Conservation (phyloP, 2,329 filamentous ascomycete species). For the Botrytis pseudocinerea region DNA sequence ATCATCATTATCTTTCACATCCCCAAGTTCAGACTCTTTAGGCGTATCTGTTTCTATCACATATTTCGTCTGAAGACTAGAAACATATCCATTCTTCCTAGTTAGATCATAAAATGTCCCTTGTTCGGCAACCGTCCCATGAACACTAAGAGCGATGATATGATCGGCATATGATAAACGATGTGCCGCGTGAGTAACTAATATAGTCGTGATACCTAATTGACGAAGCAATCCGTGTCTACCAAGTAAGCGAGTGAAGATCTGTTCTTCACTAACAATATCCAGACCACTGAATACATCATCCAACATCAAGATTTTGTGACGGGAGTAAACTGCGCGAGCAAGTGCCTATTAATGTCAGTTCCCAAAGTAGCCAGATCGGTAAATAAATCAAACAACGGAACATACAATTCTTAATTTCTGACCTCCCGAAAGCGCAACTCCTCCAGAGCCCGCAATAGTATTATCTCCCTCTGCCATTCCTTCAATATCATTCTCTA, state of each 20-base stretch:
- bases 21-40: not conserved
- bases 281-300: constrained; percentile 40
- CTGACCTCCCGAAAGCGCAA: constrained; percentile 76
- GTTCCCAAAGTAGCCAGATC: not conserved
- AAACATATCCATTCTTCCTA: constrained; percentile 28
- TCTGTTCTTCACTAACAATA: constrained; percentile 31
- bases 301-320: constrained; percentile 36
- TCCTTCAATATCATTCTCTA: constrained; percentile 55
- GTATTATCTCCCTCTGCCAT: constrained; percentile 61
- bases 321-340: constrained; percentile 46
- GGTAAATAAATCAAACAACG: constrained; percentile 43
- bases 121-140: constrained; percentile 41
- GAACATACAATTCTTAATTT: constrained; percentile 65
- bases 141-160: constrained; percentile 40
- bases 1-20: constrained; percentile 20
- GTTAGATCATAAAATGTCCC: constrained; percentile 29
- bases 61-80: constrained; percentile 27
- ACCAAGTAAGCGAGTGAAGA: constrained; percentile 33
- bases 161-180: constrained; percentile 30
- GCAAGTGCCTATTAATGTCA: constrained; percentile 51
- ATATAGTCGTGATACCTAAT: constrained; percentile 42
- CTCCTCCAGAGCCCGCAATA: constrained; percentile 70
- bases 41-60: constrained; percentile 19
- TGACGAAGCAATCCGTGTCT: constrained; percentile 29
- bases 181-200: constrained; percentile 41